These are phyloP conservation scores for Wickerhamiella sergipiensis DNA, from an alignment of 805 yeast genomes.

Conservation along the genomic window DNA sequence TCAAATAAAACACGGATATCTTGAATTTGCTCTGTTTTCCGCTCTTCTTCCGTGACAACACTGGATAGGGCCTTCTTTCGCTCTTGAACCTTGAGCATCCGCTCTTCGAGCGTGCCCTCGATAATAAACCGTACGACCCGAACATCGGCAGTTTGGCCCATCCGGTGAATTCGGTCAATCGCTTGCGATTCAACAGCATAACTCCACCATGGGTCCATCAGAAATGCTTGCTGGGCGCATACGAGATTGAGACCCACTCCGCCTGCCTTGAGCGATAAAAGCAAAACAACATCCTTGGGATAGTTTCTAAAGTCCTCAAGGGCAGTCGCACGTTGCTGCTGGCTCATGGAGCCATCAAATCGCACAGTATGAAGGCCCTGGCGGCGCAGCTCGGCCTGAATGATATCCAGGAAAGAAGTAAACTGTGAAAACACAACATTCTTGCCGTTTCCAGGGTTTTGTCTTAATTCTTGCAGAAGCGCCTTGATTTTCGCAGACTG, in stretches of 20 bases:
- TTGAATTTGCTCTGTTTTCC: conserved; percentile 23
- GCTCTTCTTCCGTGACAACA: conserved; percentile 26
- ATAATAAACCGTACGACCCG: conserved; percentile 69
- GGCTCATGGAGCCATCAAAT: conserved; percentile 69
- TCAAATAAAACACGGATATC: conserved; percentile 26
- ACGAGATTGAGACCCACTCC: conserved; percentile 88
- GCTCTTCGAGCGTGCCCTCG: conserved; percentile 70
- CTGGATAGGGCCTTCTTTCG: conserved; percentile 37
- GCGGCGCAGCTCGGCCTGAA: conserved; percentile 44
- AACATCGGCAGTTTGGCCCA: conserved; percentile 68
- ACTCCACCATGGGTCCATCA: conserved; percentile 98
- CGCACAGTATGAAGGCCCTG: conserved; percentile 44
- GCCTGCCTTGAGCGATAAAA: conserved; percentile 78
- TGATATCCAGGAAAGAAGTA: conserved; percentile 64
- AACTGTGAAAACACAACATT: conserved; percentile 87
- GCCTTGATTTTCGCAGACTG: conserved; percentile 67
- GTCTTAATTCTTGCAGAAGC: conserved; percentile 42
- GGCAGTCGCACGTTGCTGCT: conserved; percentile 50
- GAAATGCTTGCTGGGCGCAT: conserved; percentile 66
- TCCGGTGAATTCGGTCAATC: conserved; percentile 78
- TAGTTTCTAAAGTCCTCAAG: conserved; percentile 38
- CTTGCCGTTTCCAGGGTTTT: conserved; percentile 45
- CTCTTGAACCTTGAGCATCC: conserved; percentile 80
- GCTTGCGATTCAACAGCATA: conserved; percentile 87
- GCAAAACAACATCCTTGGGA: conserved; percentile 32